Base-by-base conservation (phyloP, 306 rosid species). In the Malus sieversii region DNA sequence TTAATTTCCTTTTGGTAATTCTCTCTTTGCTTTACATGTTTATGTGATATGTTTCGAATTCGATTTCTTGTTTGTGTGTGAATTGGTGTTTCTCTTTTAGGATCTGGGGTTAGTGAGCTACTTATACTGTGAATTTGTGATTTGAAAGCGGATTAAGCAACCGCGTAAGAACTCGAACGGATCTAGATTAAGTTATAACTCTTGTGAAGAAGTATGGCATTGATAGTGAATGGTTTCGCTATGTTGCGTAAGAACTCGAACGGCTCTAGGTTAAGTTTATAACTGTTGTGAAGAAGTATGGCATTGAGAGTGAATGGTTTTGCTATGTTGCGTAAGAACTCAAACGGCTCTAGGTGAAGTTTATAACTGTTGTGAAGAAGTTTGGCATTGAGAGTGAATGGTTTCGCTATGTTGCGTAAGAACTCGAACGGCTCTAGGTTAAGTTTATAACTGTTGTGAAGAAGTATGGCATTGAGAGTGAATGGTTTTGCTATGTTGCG, bases 1-100 rank as follows among this genome's bases (percentile, higher is more conserved):
- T 29, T 93, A 75, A 52, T 44, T 9, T 44, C 48, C 13, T 44
- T 9, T 76, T 16, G 44, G 20, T 71, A 16, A 44, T 33, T 79
- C 40, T 51, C 27, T 46, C 25, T 61, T 35, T 6, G 18, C 20
- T 33, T 63, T 42, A 10, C 62, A 8, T 61, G 20, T 25, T 58
- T 58, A 2, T 38, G 29, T 35, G 4, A 5, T 46, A 10, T 9
- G 44, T 30, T 29, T 22, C 15, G 11, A 52, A 4, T 23, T 4
- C 19, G 4, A 46, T 11, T 45, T 10, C 4, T n/a, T 29, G 38
- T 30, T 13, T 48, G 10, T 61, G 64, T 69, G n/a, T 29, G 44
- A 33, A 20, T n/a, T 33, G 32, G 30, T 32, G 64, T 30, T 12
- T 3, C 32, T 32, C 12, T 32, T 4, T 58, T n/a, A n/a, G 25